Evolutionary conservation across 2,329 filamentous ascomycete species (phyloP).

Genomic region (Pyricularia grisea): DNA sequence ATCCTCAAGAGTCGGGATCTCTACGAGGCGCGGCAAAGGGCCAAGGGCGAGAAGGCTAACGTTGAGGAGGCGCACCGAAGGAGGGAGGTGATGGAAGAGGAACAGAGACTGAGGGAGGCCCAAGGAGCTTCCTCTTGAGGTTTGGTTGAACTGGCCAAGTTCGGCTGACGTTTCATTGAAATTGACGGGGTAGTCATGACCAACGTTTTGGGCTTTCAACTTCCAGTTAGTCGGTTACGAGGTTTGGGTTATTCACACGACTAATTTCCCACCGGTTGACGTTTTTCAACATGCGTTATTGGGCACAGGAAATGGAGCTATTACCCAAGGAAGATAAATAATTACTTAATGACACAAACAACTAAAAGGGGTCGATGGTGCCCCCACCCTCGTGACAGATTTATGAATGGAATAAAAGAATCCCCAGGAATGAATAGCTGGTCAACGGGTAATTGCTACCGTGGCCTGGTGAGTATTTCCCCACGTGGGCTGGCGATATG

Average conservation of each 20-base stretch:
- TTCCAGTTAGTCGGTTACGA: constrained; percentile 8
- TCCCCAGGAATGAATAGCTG: no score
- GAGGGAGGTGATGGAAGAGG: constrained; percentile 53
- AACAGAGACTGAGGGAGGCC: constrained; percentile 40
- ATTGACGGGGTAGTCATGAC: neutral
- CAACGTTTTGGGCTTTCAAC: neutral
- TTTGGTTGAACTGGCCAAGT: neutral
- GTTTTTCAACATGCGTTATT: neutral
- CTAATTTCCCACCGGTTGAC: neutral
- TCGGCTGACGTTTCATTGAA: neutral
- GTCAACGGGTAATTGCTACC: no score
- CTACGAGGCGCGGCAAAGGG: constrained; percentile 85
- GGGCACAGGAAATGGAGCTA: neutral
- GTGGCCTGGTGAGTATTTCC: neutral
- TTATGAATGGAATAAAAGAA: neutral
- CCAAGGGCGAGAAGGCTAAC: constrained; percentile 79
- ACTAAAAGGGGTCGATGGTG: no score
- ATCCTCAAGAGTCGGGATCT: constrained; percentile 80
- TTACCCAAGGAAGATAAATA: neutral
- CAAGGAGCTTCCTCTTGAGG: constrained; percentile 7
- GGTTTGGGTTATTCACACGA: neutral
- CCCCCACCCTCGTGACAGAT: no score
- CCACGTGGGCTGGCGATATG: neutral
- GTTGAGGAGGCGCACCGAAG: constrained; percentile 58
- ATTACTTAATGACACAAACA: neutral